These are phyloP conservation scores for Baeospora myosura DNA, from an alignment of 1,284 basidiomycete species.

Conservation along the genomic window DNA sequence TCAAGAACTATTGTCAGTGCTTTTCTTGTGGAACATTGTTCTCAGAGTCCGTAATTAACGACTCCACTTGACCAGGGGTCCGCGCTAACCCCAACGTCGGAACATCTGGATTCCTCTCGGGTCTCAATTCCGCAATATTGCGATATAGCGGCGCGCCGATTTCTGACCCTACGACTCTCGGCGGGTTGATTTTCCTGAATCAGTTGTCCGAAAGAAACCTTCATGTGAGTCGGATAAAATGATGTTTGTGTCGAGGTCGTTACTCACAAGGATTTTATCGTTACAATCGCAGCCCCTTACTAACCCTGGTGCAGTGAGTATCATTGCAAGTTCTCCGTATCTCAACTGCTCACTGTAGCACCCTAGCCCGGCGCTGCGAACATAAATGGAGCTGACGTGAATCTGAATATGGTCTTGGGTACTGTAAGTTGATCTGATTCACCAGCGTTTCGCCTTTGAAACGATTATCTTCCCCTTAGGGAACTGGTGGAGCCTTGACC, in stretches of 20 bases:
- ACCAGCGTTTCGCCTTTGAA: too few relatives aligned
- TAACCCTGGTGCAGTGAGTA: background rate
- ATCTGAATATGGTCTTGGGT: background rate
- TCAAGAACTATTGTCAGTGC: constrained; percentile 10
- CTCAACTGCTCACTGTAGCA: background rate
- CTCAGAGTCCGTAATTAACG: background rate
- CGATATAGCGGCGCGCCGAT: constrained; percentile 33
- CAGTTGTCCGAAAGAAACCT: background rate
- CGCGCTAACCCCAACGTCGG: constrained; percentile 20
- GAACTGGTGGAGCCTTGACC: too few relatives aligned
- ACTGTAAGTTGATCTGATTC: too few relatives aligned
- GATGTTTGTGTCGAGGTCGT: too few relatives aligned
- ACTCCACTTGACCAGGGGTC: constrained; percentile 16
- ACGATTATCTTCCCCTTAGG: too few relatives aligned
- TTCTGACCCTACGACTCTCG: constrained; percentile 25
- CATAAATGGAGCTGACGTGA: background rate
- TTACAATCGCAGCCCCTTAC: background rate
- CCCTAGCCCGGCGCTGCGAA: background rate
- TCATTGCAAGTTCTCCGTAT: background rate
- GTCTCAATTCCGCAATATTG: constrained; percentile 35
- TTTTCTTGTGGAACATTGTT: background rate
- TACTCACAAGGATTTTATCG: background rate
- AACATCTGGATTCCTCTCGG: constrained; percentile 18
- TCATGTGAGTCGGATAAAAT: background rate
- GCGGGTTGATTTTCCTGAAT: background rate